Evolutionary conservation across 768 basidiomycete genomes (phyloP).

Genomic region (Kwoniella sp.): DNA sequence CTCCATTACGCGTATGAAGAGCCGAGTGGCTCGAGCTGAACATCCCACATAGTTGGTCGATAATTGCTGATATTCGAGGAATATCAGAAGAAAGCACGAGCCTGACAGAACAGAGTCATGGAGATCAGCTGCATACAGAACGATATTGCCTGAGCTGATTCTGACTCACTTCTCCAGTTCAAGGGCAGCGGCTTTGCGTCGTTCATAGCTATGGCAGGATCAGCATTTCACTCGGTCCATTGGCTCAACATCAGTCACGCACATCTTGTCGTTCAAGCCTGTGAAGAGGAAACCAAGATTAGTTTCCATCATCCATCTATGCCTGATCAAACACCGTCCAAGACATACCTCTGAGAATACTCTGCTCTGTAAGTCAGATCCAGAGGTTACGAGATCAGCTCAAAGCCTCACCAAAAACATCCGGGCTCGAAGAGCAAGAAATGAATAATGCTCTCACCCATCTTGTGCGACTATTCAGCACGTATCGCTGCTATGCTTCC

Average conservation of each 20-base stretch:
- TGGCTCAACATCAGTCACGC: neutral
- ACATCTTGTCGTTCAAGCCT: slow-evolving; percentile 56
- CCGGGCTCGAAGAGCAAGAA: neutral
- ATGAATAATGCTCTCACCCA: slow-evolving; percentile 1
- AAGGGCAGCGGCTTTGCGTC: slow-evolving; percentile 89
- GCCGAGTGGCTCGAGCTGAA: slow-evolving; percentile 80
- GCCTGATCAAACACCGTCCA: too few relatives aligned
- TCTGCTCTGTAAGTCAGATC: slow-evolving; percentile 27
- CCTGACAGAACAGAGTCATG: slow-evolving; percentile 45
- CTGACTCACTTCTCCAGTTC: slow-evolving; percentile 88
- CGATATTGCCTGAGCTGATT: too few relatives aligned
- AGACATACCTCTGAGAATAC: slow-evolving; percentile 43
- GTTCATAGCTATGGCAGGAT: slow-evolving; percentile 70
- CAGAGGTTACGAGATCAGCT: neutral
- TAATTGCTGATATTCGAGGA: slow-evolving; percentile 77
- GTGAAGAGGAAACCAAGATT: neutral
- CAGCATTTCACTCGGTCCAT: slow-evolving; percentile 11
- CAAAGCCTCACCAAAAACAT: neutral
- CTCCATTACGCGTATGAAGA: slow-evolving; percentile 88
- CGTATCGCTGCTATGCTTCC: slow-evolving; percentile 1
- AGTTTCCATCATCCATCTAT: too few relatives aligned
- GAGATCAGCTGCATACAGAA: too few relatives aligned
- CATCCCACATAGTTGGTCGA: slow-evolving; percentile 93
- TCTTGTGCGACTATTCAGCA: neutral
- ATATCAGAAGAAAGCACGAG: slow-evolving; percentile 76